Conservation (phyloP, 176 grass and related monocot genomes). For the Ampelocalamus luodianensis region DNA sequence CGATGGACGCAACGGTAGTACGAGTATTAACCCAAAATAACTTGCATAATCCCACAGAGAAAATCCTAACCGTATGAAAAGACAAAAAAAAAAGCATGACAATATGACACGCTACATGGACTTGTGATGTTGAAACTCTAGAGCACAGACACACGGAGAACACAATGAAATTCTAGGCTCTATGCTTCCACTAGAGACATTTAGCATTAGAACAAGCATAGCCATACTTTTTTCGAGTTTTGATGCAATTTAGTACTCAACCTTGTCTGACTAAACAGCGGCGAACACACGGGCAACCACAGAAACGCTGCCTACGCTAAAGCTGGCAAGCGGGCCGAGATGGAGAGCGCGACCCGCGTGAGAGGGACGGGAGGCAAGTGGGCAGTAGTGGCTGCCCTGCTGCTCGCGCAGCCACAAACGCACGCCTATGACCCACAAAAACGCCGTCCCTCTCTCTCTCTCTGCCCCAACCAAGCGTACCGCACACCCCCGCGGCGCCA, state of each 20-base stretch:
- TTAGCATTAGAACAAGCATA: not conserved
- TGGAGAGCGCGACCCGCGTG: not conserved
- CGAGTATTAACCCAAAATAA: not conserved
- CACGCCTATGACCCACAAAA: not conserved
- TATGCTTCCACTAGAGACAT: not conserved
- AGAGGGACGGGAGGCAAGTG: conserved; percentile 15
- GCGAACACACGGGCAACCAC: not conserved
- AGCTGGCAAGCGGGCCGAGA: not conserved
- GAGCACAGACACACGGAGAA: not conserved
- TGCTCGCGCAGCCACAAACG: conserved; percentile 50
- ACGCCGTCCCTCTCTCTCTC: not conserved
- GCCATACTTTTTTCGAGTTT: not conserved
- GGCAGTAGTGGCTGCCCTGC: not conserved
- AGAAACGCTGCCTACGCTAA: not conserved
- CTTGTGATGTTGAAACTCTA: not conserved
- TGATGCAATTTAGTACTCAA: not conserved
- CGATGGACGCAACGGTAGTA: too few relatives aligned
- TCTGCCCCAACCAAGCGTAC: not conserved
- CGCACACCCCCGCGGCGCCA: conserved; percentile 16
- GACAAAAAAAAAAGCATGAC: not conserved
- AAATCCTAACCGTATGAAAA: not conserved
- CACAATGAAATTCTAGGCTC: not conserved
- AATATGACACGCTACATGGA: not conserved
- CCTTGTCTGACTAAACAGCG: not conserved
- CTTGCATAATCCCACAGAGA: not conserved